A percentile compares a stretch with the other conserved stretches of the same genome.
phyloP scores from a whole-genome alignment of 306 rosid species.

The Gynostemma pentaphyllum region DNA sequence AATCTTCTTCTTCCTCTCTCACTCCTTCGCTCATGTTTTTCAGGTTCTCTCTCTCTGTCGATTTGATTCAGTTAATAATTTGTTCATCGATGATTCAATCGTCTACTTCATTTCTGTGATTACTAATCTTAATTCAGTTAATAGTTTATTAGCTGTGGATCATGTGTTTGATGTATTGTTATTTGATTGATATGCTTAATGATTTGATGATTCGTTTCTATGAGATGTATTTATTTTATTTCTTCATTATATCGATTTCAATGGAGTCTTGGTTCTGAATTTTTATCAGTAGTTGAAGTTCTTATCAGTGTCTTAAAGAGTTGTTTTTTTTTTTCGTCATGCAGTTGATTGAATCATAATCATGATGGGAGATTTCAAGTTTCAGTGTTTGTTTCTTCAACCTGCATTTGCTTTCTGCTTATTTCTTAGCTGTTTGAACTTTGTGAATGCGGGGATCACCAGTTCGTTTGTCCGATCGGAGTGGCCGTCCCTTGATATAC shows the following conservation, averaged over 20 bases:
- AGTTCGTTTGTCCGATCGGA: constrained; percentile 65
- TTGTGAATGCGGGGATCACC: constrained; percentile 58
- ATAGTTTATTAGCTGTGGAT: no score
- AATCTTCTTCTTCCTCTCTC: constrained; percentile 2
- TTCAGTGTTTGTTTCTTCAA: constrained; percentile 28
- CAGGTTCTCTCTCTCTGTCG: background rate
- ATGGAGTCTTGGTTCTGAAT: no score
- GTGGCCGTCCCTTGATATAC: constrained; percentile 70
- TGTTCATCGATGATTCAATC: no score
- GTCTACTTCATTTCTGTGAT: no score
- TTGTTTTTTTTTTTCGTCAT: background rate
- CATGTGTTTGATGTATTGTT: no score
- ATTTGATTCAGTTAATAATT: no score
- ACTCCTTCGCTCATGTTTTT: background rate
- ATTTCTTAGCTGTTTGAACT: constrained; percentile 24
- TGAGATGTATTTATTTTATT: no score
- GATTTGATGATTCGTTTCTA: no score
- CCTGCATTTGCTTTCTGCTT: constrained; percentile 33
- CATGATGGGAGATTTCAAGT: constrained; percentile 19
- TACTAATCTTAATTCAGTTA: no score
- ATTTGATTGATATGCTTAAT: no score
- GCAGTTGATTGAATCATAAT: constrained; percentile 15
- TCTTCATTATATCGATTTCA: no score
- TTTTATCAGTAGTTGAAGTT: background rate
- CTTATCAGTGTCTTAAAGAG: background rate